A percentile compares a stretch with the other conserved stretches of the same genome.
Evolutionary conservation across 140 eudicot genomes (phyloP).

Genomic region (Cichorium intybus): DNA sequence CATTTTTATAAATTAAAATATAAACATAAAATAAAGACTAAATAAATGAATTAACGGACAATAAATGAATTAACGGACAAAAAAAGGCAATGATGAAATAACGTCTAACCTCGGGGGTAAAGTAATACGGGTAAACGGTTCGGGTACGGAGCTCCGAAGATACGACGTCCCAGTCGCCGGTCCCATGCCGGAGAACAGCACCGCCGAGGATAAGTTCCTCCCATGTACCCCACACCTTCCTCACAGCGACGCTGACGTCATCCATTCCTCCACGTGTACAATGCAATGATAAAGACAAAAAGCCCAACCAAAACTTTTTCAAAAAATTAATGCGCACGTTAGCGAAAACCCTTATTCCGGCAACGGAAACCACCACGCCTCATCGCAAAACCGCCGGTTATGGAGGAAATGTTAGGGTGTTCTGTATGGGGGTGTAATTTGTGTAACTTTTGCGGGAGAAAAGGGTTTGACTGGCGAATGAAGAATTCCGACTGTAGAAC

Average conservation of each 20-base stretch:
- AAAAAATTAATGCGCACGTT: slow-evolving; percentile 36
- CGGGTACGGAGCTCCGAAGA: slow-evolving; percentile 84
- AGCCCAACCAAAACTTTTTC: neutral
- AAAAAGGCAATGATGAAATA: slow-evolving; percentile 18
- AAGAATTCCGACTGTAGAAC: neutral
- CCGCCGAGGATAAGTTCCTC: slow-evolving; percentile 86
- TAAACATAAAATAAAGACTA: too few species aligned
- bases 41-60: neutral
- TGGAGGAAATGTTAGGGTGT: neutral
- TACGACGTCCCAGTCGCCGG: slow-evolving; percentile 65
- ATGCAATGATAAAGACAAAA: neutral
- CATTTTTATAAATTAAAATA: neutral
- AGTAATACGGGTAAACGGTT: slow-evolving; percentile 48
- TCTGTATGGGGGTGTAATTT: slow-evolving; percentile 7
- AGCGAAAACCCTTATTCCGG: slow-evolving; percentile 28
- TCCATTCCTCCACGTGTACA: slow-evolving; percentile 45
- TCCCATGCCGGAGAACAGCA: slow-evolving; percentile 85
- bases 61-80: neutral
- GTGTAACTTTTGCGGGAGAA: neutral
- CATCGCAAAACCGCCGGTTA: neutral
- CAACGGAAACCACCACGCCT: slow-evolving; percentile 3
- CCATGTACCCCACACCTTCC: slow-evolving; percentile 85
- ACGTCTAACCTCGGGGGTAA: slow-evolving; percentile 63
- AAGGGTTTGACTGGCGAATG: slow-evolving; percentile 11
- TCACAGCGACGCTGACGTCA: slow-evolving; percentile 28